Evolutionary conservation across 768 basidiomycete genomes (phyloP), one percentile per base, ranked within the genome.

Genomic region (Amanita molliuscula): DNA sequence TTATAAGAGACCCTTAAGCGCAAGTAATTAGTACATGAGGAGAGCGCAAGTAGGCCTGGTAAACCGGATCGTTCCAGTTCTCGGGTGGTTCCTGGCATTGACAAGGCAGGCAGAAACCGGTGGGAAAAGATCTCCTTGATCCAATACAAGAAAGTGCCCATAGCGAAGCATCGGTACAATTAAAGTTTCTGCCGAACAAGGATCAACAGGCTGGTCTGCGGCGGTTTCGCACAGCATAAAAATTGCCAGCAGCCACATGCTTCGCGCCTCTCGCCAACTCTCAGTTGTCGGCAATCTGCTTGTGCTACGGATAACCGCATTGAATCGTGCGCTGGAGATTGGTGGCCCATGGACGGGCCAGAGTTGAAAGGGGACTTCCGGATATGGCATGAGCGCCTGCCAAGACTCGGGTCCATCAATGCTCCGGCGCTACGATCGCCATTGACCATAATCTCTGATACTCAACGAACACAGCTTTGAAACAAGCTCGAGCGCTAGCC

Each of bases 91-190:
- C 23, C 23, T 10, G 48, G 29, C 33, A 20, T 40, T 49, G 40
- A 28, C 38, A 38, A 28, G 20, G 47, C 25, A 37, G 35, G 33
- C 31, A 11, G 23, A 34, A 48, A 23, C 35, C 47, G 36, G 29
- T 42, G 48, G 20, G 48, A 49, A 49, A 33, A 18, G 28, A 49
- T 49, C 48, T 40, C 38, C 40, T 49, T 20, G 16, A 42, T 29
- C 6, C 47, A 48, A 36, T 44, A 2, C 2, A 8, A 34, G 25
- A 42, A 23, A 28, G 16, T 18, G 6, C 6, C 34, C 43, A 44
- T 44, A 15, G 5, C 20, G 29, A 35, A 33, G n/a, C 26, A 47
- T 21, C 45, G 33, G 21, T 18, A 21, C 31, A 20, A 15, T 21
- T 34, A 34, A 36, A 13, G 33, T 47, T 34, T 47, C 33, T 47